A percentile compares a stretch with the other conserved stretches of the same genome.
These are phyloP conservation scores for Cladobotryum mycophilum DNA, from an alignment of 2,329 filamentous ascomycete genomes.

Conservation along the genomic window DNA sequence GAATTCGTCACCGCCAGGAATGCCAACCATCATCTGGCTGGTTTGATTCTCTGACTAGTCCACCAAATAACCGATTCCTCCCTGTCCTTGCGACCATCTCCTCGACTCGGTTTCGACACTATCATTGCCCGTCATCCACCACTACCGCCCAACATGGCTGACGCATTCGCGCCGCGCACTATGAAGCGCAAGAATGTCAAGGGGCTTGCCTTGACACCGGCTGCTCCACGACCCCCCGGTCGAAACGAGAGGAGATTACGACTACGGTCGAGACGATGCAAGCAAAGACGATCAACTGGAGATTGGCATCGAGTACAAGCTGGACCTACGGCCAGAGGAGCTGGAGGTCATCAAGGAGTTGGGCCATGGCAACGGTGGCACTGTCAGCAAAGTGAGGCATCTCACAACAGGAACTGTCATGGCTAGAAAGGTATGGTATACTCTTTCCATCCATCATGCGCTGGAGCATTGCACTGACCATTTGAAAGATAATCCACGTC, in stretches of 20 bases:
- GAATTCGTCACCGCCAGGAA: slow-evolving; percentile 14
- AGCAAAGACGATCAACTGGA: slow-evolving; percentile 63
- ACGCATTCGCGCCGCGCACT: slow-evolving; percentile 62
- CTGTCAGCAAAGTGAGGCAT: slow-evolving; percentile 96
- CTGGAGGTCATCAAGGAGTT: slow-evolving; percentile 90
- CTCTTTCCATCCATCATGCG: not conserved
- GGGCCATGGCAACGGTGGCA: slow-evolving; percentile 92
- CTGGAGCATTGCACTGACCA: slow-evolving; percentile 13
- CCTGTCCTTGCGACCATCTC: not conserved
- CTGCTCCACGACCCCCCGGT: slow-evolving; percentile 68
- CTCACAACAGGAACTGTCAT: slow-evolving; percentile 91
- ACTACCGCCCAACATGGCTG: slow-evolving; percentile 45
- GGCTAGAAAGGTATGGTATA: slow-evolving; percentile 78
- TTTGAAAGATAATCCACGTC: slow-evolving; percentile 80
- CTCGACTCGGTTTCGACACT: not conserved
- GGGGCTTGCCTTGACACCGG: slow-evolving; percentile 79
- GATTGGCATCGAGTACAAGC: slow-evolving; percentile 94
- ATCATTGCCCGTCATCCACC: not conserved
- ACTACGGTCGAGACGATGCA: slow-evolving; percentile 52
- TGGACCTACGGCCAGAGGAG: slow-evolving; percentile 88
- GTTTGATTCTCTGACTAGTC: slow-evolving; percentile 6
- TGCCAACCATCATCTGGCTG: slow-evolving; percentile 14
- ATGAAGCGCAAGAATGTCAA: slow-evolving; percentile 99
- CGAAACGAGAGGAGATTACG: slow-evolving; percentile 59
- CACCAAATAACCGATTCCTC: not conserved